Percentiles rank a stretch among this genome's conserved stretches.
phyloP scores from a whole-genome alignment of 2,329 filamentous ascomycete species.

The Lecanicillium sp. region DNA sequence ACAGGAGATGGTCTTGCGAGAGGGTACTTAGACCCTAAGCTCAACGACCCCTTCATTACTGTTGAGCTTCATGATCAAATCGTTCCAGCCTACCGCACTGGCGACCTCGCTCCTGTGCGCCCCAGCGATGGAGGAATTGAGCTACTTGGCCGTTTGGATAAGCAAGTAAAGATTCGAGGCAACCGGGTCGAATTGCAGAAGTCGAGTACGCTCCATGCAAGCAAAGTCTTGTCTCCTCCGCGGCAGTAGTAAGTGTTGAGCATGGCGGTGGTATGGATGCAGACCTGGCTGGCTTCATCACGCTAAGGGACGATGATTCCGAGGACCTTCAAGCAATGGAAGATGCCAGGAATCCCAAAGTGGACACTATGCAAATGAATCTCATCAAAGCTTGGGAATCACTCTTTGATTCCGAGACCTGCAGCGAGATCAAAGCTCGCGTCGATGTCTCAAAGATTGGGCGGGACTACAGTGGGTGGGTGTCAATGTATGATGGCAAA shows the following conservation, averaged over 20 bases:
- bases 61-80: conserved; percentile 5
- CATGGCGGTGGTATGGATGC: conserved; percentile 4
- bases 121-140: conserved; percentile 16
- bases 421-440: conserved; percentile 9
- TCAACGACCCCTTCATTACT: conserved; percentile 11
- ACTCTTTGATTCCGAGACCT: conserved; percentile 12
- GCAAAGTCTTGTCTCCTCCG: conserved; percentile 11
- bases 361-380: too few relatives aligned
- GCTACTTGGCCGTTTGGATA: conserved; percentile 19
- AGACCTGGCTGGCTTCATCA: conserved; percentile 8
- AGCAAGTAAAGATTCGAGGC: conserved; percentile 21
- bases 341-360: too few relatives aligned
- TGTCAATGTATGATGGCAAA: conserved; percentile 21
- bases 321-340: conserved; percentile 4
- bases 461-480: conserved; percentile 22
- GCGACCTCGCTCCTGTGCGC: conserved; percentile 17
- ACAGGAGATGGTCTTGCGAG: conserved; percentile 15
- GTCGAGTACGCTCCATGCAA: conserved; percentile 16
- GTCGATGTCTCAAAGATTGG: conserved; percentile 12
- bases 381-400: conserved; percentile 13
- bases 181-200: conserved; percentile 21
- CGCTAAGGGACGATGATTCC: not conserved
- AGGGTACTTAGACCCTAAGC: conserved; percentile 11
- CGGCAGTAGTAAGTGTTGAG: conserved; percentile 11
- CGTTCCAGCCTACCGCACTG: conserved; percentile 17